Conservation (phyloP, 768 basidiomycete species). For the Coprinopsis sp. region DNA sequence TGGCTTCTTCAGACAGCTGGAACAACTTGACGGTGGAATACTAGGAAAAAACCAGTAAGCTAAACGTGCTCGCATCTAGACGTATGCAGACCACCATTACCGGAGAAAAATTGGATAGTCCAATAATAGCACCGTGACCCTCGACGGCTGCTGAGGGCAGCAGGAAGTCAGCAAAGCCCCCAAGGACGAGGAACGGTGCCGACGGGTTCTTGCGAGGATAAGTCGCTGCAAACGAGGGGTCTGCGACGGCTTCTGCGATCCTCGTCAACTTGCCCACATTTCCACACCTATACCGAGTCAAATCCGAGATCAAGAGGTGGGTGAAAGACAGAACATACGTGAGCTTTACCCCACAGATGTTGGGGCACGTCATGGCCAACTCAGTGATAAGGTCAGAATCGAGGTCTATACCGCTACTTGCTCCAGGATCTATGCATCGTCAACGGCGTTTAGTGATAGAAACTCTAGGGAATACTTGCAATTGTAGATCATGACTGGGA, state of each 20-base stretch:
- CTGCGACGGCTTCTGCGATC: constrained; percentile 65
- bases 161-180: constrained; percentile 83
- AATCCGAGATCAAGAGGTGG: constrained; percentile 7
- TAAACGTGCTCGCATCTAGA: constrained; percentile 2
- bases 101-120: constrained; percentile 80
- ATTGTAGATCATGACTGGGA: constrained; percentile 88
- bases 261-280: constrained; percentile 90
- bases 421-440: constrained; percentile 64
- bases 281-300: constrained; percentile 55
- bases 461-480: constrained; percentile 43
- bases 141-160: constrained; percentile 66
- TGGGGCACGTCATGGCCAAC: constrained; percentile 70
- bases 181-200: constrained; percentile 78
- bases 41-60: constrained; percentile 28
- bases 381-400: constrained; percentile 85
- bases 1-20: constrained; percentile 54
- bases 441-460: constrained; percentile 10
- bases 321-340: constrained; percentile 49
- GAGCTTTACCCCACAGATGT: constrained; percentile 83
- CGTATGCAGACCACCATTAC: constrained; percentile 33
- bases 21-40: constrained; percentile 56
- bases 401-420: constrained; percentile 84
- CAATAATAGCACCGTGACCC: constrained; percentile 87
- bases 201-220: constrained; percentile 65
- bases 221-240: constrained; percentile 45